These are phyloP conservation scores for Thermothelomyces thermophilus DNA, from an alignment of 2,329 filamentous ascomycete species.

Conservation along the genomic window DNA sequence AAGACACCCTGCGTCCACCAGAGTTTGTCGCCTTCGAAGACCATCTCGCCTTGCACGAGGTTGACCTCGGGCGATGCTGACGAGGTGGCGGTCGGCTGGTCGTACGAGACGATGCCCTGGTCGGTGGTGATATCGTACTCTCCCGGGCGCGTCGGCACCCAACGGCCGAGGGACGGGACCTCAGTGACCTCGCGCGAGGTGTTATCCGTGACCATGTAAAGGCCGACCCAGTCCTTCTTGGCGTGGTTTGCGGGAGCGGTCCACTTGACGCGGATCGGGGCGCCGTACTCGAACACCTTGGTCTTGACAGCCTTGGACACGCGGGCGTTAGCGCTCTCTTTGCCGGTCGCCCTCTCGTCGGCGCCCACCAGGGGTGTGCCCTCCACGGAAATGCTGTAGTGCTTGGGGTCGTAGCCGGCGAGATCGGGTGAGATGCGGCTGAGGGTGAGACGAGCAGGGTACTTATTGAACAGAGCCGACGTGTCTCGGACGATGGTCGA, in stretches of 20 bases:
- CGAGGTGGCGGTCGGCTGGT: constrained; percentile 47
- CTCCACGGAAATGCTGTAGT: constrained; percentile 71
- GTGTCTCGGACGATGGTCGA: constrained; percentile 85
- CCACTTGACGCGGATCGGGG: constrained; percentile 86
- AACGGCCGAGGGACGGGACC: constrained; percentile 79
- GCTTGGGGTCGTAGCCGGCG: constrained; percentile 68
- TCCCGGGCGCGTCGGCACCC: constrained; percentile 73
- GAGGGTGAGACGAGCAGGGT: constrained; percentile 78
- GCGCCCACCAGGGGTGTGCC: constrained; percentile 51
- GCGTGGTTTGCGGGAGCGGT: constrained; percentile 79
- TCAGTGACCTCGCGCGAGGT: constrained; percentile 76
- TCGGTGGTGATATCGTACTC: constrained; percentile 72
- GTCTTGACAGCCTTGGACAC: constrained; percentile 66
- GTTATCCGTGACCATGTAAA: constrained; percentile 96
- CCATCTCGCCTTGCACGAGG: constrained; percentile 69
- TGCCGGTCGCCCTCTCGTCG: constrained; percentile 58
- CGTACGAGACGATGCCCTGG: constrained; percentile 64
- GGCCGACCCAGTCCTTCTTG: constrained; percentile 88
- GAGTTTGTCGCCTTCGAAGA: constrained; percentile 86
- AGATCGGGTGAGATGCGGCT: constrained; percentile 73
- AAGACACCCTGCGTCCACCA: constrained; percentile 98
- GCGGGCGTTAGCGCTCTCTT: constrained; percentile 65
- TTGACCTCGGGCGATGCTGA: constrained; percentile 45
- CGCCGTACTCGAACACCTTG: constrained; percentile 77
- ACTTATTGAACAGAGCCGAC: constrained; percentile 78